Evolutionary conservation across 2,329 filamentous ascomycete genomes (phyloP).

Genomic region (Fusarium incarnatum): DNA sequence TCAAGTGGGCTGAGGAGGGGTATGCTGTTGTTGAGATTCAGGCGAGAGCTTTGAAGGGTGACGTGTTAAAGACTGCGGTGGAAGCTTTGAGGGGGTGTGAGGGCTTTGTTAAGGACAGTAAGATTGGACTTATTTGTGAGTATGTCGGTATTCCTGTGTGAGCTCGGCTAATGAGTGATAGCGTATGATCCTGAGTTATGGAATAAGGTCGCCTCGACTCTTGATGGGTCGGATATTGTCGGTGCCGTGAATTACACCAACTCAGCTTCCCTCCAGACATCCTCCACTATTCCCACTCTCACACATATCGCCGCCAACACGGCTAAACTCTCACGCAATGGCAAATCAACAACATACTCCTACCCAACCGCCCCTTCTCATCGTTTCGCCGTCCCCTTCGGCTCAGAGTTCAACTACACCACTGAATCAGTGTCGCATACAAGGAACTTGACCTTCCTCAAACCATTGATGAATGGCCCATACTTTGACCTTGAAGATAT

Average conservation of each 20-base stretch:
- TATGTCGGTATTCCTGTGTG: rapidly evolving
- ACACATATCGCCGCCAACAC: conserved; percentile 32
- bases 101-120: conserved; percentile 51
- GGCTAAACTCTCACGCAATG: neutral
- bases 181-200: conserved; percentile 39
- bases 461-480: conserved; percentile 70
- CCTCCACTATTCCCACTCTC: conserved; percentile 25
- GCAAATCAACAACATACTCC: conserved; percentile 51
- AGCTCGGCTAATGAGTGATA: neutral
- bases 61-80: conserved; percentile 35
- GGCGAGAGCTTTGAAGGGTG: conserved; percentile 29
- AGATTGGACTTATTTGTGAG: conserved; percentile 55
- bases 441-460: conserved; percentile 73
- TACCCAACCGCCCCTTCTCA: conserved; percentile 53
- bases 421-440: conserved; percentile 74
- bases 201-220: conserved; percentile 20
- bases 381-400: conserved; percentile 61
- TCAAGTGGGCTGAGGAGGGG: conserved; percentile 80
- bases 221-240: neutral
- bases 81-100: conserved; percentile 38
- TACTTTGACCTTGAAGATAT: conserved; percentile 80
- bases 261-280: neutral
- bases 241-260: conserved; percentile 40
- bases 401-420: conserved; percentile 61
- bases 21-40: conserved; percentile 69